Conservation (phyloP, 768 basidiomycete species). For the Leucosporidium scottii region DNA sequence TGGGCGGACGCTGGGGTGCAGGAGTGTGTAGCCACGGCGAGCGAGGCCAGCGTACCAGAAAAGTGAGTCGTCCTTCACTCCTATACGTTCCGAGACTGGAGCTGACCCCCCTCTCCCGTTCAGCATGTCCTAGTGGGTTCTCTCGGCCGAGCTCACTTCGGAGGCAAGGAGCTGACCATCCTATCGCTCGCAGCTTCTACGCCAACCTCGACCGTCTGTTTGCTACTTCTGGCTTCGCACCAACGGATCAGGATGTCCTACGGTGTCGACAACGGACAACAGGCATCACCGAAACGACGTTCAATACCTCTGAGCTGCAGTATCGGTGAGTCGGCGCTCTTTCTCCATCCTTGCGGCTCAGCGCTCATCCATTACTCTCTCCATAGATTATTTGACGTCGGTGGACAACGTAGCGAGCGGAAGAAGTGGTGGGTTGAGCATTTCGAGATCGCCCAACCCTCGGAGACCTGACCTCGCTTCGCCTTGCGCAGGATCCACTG, state of each 20-base stretch:
- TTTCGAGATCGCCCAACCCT: no score
- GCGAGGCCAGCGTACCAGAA: conserved; percentile 88
- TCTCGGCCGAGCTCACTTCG: background rate
- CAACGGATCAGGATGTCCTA: conserved; percentile 76
- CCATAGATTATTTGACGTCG: conserved; percentile 64
- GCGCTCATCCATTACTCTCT: no score
- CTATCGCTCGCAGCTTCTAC: conserved; percentile 59
- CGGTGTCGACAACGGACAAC: conserved; percentile 78
- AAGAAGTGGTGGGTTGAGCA: conserved; percentile 53
- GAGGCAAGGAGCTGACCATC: background rate
- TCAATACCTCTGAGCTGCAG: conserved; percentile 47
- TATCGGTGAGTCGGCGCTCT: conserved; percentile 39
- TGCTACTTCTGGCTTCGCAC: conserved; percentile 59
- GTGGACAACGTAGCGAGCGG: conserved; percentile 69
- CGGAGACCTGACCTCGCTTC: no score
- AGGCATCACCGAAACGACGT: conserved; percentile 79
- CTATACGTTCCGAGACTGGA: conserved; percentile 12
- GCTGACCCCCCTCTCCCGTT: background rate
- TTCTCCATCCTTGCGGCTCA: background rate
- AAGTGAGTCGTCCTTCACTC: conserved; percentile 74
- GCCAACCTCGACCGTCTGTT: conserved; percentile 71
- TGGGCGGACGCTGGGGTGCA: conserved; percentile 69
- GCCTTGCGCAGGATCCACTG: conserved; percentile 61
- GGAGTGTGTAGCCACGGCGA: conserved; percentile 68
- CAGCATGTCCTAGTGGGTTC: conserved; percentile 19